Evolutionary conservation across 805 yeast species (phyloP), one percentile per base, ranked within the genome.

Genomic region (Lachancea lanzarotensis): DNA sequence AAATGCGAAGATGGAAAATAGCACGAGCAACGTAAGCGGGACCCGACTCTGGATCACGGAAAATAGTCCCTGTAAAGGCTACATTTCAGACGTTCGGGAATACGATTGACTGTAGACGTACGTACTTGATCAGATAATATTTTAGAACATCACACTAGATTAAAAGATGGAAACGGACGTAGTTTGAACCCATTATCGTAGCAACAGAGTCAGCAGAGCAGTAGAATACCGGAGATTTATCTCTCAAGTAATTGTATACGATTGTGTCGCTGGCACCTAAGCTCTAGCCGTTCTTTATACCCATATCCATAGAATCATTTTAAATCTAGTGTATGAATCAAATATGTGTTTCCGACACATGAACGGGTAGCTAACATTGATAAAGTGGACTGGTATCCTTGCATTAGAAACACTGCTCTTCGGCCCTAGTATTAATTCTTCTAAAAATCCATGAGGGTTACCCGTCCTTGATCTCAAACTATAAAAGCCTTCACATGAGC

Each of bases 1-100:
- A 40, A 71, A 67, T 45, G 84, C 80, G n/a, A 75, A 69, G 59
- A 70, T 76, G 65, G 81, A 76, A 45, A 74, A 74, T 38, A 73
- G 83, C 1, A 59, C 73, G n/a, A 71, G 72, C 37, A 76, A 78
- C 47, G 73, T 80, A 42, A 73, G 72, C 15, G 81, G 81, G 2
- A 75, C 73, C 25, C 67, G 68, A 10, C 62, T 81, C 19, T 82
- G 87, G 87, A 67, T 81, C 11, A 75, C 74, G 17, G 83, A 81
- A 45, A 74, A 18, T 55, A 63, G 31, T 62, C 60, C 62, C 12
- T 53, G 78, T 54, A 80, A 79, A 50, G 60, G 67, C 12, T 68
- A 70, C 45, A 62, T 81, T 27, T 87, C 88, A 4, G 78, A 78
- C 57, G 68, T 74, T 17, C 77, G 75, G 47, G 87, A 82, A 32